Conservation (phyloP, 306 rosid genomes). For the Fagus sylvatica region DNA sequence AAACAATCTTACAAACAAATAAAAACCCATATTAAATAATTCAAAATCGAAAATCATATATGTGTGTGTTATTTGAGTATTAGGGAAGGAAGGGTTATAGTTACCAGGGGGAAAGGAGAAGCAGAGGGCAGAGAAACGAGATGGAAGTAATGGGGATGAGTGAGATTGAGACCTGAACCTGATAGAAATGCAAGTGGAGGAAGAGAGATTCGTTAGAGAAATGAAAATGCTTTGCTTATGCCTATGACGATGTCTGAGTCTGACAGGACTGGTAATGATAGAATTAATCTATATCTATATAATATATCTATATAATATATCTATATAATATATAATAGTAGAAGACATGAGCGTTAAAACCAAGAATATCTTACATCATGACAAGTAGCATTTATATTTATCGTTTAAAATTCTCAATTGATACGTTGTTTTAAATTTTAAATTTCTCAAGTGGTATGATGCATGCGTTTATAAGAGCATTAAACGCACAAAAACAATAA, state of each 20-base stretch:
- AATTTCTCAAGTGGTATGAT: too few relatives aligned
- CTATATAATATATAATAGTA: too few relatives aligned
- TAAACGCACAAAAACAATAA: too few relatives aligned
- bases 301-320: too few relatives aligned
- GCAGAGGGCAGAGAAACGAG: slow-evolving; percentile 24
- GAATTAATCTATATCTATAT: not conserved
- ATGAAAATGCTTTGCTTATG: not conserved
- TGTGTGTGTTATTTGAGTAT: not conserved
- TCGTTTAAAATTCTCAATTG: too few relatives aligned
- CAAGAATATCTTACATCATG: too few relatives aligned
- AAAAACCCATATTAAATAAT: not conserved
- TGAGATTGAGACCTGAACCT: not conserved
- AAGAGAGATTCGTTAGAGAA: not conserved
- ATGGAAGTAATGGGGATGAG: not conserved
- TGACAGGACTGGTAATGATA: not conserved
- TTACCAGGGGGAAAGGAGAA: slow-evolving; percentile 37
- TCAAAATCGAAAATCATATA: not conserved
- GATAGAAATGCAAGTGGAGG: not conserved
- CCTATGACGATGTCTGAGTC: too few relatives aligned
- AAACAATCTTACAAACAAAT: not conserved
- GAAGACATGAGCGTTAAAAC: too few relatives aligned
- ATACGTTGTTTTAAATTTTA: too few relatives aligned
- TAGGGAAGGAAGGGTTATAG: slow-evolving; percentile 3
- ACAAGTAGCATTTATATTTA: too few relatives aligned
- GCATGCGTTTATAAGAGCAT: too few relatives aligned